phyloP scores from a whole-genome alignment of 345 rosid genomes.

The Aegle marmelos region DNA sequence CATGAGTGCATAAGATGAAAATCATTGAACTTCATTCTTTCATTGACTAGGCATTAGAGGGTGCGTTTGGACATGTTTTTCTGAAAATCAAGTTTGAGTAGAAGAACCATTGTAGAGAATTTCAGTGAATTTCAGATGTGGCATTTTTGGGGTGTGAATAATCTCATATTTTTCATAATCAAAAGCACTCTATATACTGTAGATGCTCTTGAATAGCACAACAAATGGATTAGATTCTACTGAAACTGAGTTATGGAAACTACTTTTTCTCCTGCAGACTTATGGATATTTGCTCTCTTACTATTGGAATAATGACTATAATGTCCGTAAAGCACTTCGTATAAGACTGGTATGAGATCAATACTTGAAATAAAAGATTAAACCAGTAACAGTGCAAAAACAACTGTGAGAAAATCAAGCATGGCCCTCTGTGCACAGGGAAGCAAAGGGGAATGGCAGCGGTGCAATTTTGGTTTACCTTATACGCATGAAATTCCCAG shows the following conservation, averaged over 20 bases:
- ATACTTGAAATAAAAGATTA: background rate
- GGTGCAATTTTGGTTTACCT: conserved; percentile 34
- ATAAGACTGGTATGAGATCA: conserved; percentile 35
- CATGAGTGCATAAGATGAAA: too few species aligned
- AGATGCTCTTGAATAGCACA: background rate
- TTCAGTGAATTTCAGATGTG: too few species aligned
- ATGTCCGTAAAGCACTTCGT: conserved; percentile 37
- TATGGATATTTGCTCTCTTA: conserved; percentile 31
- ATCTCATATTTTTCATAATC: too few species aligned
- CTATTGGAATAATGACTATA: conserved; percentile 36
- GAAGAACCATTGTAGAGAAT: too few species aligned
- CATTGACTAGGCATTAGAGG: too few species aligned
- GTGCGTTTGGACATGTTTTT: background rate
- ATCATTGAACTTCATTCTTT: too few species aligned
- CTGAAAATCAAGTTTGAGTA: too few species aligned
- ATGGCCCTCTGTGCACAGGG: conserved; percentile 22
- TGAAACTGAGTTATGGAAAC: background rate
- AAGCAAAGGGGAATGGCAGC: conserved; percentile 32
- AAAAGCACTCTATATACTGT: too few species aligned
- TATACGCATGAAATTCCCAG: conserved; percentile 20
- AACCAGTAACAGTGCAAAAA: background rate
- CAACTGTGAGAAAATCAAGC: background rate
- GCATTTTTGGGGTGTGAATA: too few species aligned
- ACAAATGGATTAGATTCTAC: background rate
- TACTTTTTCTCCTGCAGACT: conserved; percentile 16